Percentiles rank a stretch among this genome's conserved stretches.
Evolutionary conservation across 768 basidiomycete species (phyloP).

Genomic region (Tubosaeta sp.): DNA sequence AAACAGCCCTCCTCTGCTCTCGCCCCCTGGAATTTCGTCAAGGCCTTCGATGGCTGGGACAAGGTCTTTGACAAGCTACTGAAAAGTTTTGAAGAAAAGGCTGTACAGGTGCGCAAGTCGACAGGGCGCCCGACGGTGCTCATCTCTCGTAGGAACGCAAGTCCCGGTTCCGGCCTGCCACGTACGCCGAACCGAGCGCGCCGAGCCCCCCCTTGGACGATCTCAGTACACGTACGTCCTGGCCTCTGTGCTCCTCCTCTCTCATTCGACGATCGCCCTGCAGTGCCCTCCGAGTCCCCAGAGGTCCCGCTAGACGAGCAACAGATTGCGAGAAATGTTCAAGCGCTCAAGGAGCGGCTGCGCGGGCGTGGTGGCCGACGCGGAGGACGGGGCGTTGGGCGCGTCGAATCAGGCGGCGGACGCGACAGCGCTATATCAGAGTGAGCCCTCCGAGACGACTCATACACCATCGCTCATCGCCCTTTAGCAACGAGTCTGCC

Average conservation of each 20-base stretch:
- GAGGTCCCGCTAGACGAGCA: conserved; percentile 71
- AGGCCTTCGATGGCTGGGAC: conserved; percentile 79
- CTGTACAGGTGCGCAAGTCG: conserved; percentile 49
- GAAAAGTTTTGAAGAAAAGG: conserved; percentile 69
- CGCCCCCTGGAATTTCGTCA: conserved; percentile 61
- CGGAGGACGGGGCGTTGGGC: conserved; percentile 36
- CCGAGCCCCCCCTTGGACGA: conserved; percentile 53
- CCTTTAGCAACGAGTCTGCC: conserved; percentile 57
- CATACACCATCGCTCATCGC: not conserved
- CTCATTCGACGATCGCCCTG: not conserved
- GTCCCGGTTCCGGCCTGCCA: conserved; percentile 47
- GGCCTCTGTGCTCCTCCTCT: not conserved
- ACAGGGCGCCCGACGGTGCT: not conserved
- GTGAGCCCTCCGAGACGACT: conserved; percentile 39
- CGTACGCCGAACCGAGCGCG: conserved; percentile 35
- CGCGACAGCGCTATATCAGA: conserved; percentile 67
- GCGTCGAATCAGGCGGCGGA: conserved; percentile 50
- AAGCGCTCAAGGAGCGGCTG: conserved; percentile 81
- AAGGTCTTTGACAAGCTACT: conserved; percentile 72
- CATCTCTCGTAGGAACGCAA: conserved; percentile 58
- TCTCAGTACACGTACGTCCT: conserved; percentile 47
- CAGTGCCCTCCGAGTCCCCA: conserved; percentile 47
- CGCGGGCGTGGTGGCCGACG: conserved; percentile 69
- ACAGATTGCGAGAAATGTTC: conserved; percentile 88
- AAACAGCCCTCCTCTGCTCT: conserved; percentile 35